Base-by-base conservation (phyloP, 768 basidiomycete genomes). In the Pulveroboletus sp. region DNA sequence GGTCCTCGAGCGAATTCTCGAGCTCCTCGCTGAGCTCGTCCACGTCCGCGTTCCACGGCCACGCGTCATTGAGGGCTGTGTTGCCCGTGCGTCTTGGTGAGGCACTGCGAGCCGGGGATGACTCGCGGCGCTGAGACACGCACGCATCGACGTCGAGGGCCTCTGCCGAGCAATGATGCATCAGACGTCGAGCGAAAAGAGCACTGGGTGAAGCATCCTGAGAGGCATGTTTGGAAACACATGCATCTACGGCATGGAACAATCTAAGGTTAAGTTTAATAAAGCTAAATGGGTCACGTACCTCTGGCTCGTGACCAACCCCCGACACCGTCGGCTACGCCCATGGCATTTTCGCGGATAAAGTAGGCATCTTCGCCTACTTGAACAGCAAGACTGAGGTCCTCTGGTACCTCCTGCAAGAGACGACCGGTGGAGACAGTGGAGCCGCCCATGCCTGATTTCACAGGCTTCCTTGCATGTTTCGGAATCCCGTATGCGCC, bases 341-440 rank as follows among this genome's bases (percentile, higher is more conserved):
- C 94, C 75, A 98, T 85, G 6, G 91, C 89, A 61, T 93, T 88
- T 49, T 84, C 79, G 6, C 80, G 72, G 6, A 90, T 69, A 53
- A 91, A 91, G 61, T 93, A 95, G 5, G 93, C 90, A 61, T 97
- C 94, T 65, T 97, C 94, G 34, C 94, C 94, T 11, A 97, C 84
- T 61, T 90, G 87, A 0, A 87, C 83, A 0, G 88, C 77, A 12
- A 86, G 75, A 31, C 65, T 64, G 37, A 74, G 69, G 6, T 65
- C 67, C 21, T 71, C 66, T 11, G 70, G 65, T 12, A 38, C 42
- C 16, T 71, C 53, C 50, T 59, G 64, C 45, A 45, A 69, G 36
- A 50, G 67, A 57, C 49, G 70, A 56, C 50, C 64, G 32, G 55
- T 44, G 37, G 33, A 44, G 32, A 45, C 55, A 39, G 53, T 25